Conservation (phyloP, 495 filamentous ascomycete genomes). For the Podospora tetraspora region DNA sequence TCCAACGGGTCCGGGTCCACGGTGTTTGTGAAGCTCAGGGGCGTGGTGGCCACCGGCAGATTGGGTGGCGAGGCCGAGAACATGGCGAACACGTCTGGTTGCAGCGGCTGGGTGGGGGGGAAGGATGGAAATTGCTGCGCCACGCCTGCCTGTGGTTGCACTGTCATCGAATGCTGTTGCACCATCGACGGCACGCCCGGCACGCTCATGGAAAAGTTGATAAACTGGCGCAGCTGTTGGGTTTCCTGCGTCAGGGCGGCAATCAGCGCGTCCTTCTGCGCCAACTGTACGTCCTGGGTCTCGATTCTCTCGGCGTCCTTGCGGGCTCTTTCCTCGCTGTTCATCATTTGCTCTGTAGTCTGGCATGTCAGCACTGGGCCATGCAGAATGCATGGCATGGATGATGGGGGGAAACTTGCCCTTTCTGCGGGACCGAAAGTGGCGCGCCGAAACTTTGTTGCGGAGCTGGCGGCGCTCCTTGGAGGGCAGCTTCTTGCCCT, state of each 20-base stretch:
- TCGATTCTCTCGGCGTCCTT: no score
- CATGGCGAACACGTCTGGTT: not conserved
- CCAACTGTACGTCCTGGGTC: no score
- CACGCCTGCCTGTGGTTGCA: no score
- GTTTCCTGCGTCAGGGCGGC: not conserved
- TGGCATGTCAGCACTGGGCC: not conserved
- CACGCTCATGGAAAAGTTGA: not conserved
- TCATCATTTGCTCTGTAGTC: not conserved
- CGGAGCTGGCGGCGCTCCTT: conserved; percentile 90
- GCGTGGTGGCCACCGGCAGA: not conserved
- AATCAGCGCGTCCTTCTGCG: no score
- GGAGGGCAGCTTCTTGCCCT: conserved; percentile 93
- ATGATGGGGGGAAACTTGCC: conserved; percentile 55
- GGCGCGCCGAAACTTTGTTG: conserved; percentile 97
- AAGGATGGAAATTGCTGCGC: not conserved
- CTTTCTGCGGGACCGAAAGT: conserved; percentile 93
- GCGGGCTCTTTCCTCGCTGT: not conserved
- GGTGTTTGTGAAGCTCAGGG: not conserved
- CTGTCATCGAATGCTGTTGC: not conserved
- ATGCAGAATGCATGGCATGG: not conserved
- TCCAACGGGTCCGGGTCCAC: not conserved
- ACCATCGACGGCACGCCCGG: not conserved
- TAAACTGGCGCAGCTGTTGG: no score
- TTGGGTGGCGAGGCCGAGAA: not conserved
- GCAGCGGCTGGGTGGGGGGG: not conserved